Percentiles rank a stretch among this genome's conserved stretches.
phyloP scores from a whole-genome alignment of 805 yeast species.

The Candida germanica region DNA sequence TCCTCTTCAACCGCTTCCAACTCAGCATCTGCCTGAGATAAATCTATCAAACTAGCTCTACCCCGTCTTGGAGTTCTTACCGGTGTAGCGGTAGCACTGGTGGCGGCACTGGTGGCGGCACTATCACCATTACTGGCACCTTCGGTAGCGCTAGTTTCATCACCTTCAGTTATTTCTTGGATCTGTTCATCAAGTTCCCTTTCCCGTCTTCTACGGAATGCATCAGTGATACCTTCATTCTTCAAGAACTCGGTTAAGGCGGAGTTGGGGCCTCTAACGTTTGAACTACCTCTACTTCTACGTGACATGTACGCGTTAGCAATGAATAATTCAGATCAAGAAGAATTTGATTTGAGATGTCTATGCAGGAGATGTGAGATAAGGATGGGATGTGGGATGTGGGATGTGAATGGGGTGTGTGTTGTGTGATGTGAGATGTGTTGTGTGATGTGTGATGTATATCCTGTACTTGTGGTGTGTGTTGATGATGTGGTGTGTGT shows the following conservation, averaged over 20 bases:
- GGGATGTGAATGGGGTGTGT: too few relatives aligned
- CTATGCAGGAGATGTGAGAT: too few relatives aligned
- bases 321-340: too few relatives aligned
- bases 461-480: too few relatives aligned
- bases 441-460: too few relatives aligned
- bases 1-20: constrained; percentile 25
- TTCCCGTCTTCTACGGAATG: constrained; percentile 48
- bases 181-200: constrained; percentile 6
- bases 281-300: constrained; percentile 14
- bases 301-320: too few relatives aligned
- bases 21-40: background rate
- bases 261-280: constrained; percentile 66
- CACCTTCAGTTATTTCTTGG: background rate
- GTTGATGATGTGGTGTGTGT: too few relatives aligned
- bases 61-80: background rate
- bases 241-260: constrained; percentile 86
- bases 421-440: too few relatives aligned
- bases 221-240: constrained; percentile 86
- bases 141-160: background rate
- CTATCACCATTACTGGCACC: background rate
- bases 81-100: background rate
- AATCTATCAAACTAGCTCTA: background rate
- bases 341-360: too few relatives aligned
- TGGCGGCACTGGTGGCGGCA: background rate
- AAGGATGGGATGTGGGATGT: too few relatives aligned